Evolutionary conservation across 2,329 filamentous ascomycete genomes (phyloP).

Genomic region (Xylariaceae sp.): DNA sequence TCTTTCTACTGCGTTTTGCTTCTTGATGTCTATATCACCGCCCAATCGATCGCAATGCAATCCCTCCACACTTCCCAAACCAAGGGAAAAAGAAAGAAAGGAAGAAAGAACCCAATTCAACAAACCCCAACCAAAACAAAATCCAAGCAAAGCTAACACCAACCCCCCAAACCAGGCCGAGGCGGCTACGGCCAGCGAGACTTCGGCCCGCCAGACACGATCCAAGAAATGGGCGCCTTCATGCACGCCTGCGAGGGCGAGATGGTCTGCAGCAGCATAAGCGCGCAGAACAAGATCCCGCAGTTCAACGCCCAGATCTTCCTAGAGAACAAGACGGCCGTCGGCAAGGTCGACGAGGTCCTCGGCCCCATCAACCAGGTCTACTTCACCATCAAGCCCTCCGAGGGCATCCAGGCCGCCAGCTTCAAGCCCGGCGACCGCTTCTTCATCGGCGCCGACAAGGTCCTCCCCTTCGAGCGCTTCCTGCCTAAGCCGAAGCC

Average conservation of each 20-base stretch:
- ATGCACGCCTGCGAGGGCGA: conserved; percentile 95
- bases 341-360: conserved; percentile 98
- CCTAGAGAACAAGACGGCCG: conserved; percentile 92
- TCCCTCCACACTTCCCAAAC: background rate
- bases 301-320: conserved; percentile 99
- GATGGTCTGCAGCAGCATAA: conserved; percentile 94
- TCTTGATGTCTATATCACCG: too few relatives aligned
- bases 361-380: conserved; percentile 97
- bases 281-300: conserved; percentile 74
- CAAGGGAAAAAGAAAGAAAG: background rate
- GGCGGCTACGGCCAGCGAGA: conserved; percentile 35
- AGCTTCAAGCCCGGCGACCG: conserved; percentile 97
- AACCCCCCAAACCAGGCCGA: conserved; percentile 25
- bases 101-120: conserved; percentile 1
- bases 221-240: conserved; percentile 81
- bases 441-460: conserved; percentile 93
- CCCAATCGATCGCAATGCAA: background rate
- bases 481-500: conserved; percentile 94
- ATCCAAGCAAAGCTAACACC: background rate
- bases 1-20: background rate
- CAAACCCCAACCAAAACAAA: too few relatives aligned
- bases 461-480: conserved; percentile 89
- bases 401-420: conserved; percentile 89
- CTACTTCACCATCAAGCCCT: conserved; percentile 96
- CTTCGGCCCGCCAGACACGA: conserved; percentile 34